phyloP scores from a whole-genome alignment of 768 basidiomycete species.

The Lentinula detonsa region DNA sequence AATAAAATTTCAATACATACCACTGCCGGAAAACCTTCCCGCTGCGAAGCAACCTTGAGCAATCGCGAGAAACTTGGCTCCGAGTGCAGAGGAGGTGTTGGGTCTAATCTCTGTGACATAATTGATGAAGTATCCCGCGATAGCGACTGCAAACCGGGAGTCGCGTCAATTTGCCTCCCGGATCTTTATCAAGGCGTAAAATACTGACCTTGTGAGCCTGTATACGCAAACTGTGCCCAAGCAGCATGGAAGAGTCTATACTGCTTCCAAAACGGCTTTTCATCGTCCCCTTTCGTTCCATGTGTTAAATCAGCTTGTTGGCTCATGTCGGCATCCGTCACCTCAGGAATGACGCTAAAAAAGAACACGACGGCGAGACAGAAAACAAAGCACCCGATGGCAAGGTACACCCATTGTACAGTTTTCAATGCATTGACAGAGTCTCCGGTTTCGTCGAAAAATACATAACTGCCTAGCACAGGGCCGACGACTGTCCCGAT shows the following conservation, averaged over 20 bases:
- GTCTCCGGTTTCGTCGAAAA: slow-evolving; percentile 26
- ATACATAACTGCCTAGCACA: slow-evolving; percentile 26
- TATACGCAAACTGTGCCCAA: slow-evolving; percentile 27
- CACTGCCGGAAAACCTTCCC: slow-evolving; percentile 24
- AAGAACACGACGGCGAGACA: slow-evolving; percentile 24
- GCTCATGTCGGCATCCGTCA: slow-evolving; percentile 29
- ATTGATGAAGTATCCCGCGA: slow-evolving; percentile 28
- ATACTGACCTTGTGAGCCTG: slow-evolving; percentile 24
- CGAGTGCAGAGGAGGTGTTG: slow-evolving; percentile 16
- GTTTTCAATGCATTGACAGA: slow-evolving; percentile 22
- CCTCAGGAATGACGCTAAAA: slow-evolving; percentile 26
- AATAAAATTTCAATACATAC: slow-evolving; percentile 11
- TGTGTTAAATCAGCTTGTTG: slow-evolving; percentile 27
- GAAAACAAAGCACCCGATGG: slow-evolving; percentile 27
- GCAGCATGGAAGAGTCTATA: slow-evolving; percentile 25
- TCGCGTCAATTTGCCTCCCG: background rate
- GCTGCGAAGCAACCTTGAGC: slow-evolving; percentile 27
- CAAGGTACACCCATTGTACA: slow-evolving; percentile 26
- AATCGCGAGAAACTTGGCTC: slow-evolving; percentile 24
- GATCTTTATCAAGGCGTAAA: background rate
- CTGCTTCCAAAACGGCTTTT: slow-evolving; percentile 22
- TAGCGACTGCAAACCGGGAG: slow-evolving; percentile 18
- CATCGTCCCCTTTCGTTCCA: slow-evolving; percentile 18
- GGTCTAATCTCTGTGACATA: slow-evolving; percentile 23
- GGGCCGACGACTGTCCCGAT: slow-evolving; percentile 26